Percentiles rank a stretch among this genome's conserved stretches.
These are phyloP conservation scores for Coix lacrymajobi DNA, from an alignment of 176 grass and related monocot genomes.

Conservation along the genomic window DNA sequence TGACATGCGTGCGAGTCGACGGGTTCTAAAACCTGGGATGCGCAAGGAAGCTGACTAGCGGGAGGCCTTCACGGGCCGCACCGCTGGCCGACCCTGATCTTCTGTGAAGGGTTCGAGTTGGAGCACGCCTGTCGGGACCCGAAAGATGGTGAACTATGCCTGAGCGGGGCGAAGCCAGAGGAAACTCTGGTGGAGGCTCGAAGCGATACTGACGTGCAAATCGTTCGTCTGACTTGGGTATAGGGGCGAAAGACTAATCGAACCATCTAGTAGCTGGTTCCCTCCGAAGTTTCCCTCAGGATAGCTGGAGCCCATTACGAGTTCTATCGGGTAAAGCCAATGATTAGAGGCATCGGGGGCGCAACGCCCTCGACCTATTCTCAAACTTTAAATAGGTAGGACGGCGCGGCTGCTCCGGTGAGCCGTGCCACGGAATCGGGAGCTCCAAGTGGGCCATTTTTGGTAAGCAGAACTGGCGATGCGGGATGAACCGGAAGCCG, in stretches of 20 bases:
- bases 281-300: slow-evolving; percentile 65
- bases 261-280: slow-evolving; percentile 48
- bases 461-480: slow-evolving; percentile 69
- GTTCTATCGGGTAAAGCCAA: slow-evolving; percentile 61
- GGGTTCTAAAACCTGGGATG: too few relatives aligned
- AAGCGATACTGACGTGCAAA: slow-evolving; percentile 87
- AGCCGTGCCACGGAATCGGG: slow-evolving; percentile 47
- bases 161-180: slow-evolving; percentile 50
- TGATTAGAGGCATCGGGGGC: too few relatives aligned
- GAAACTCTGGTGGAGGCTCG: slow-evolving; percentile 88
- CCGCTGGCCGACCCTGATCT: slow-evolving; percentile 61
- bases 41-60: too few relatives aligned
- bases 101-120: slow-evolving; percentile 77
- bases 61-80: too few relatives aligned
- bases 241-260: slow-evolving; percentile 80
- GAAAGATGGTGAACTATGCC: slow-evolving; percentile 91
- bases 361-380: slow-evolving; percentile 65
- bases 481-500: slow-evolving; percentile 51
- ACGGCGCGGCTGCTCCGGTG: slow-evolving; percentile 43
- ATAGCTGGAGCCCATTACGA: slow-evolving; percentile 61
- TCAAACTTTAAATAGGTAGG: slow-evolving; percentile 90
- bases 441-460: slow-evolving; percentile 66
- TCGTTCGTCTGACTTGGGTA: slow-evolving; percentile 76
- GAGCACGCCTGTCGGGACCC: slow-evolving; percentile 57
- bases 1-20: too few relatives aligned